Base-by-base conservation (phyloP, 164 flowering plant genomes). In the Macadamia tetraphylla region DNA sequence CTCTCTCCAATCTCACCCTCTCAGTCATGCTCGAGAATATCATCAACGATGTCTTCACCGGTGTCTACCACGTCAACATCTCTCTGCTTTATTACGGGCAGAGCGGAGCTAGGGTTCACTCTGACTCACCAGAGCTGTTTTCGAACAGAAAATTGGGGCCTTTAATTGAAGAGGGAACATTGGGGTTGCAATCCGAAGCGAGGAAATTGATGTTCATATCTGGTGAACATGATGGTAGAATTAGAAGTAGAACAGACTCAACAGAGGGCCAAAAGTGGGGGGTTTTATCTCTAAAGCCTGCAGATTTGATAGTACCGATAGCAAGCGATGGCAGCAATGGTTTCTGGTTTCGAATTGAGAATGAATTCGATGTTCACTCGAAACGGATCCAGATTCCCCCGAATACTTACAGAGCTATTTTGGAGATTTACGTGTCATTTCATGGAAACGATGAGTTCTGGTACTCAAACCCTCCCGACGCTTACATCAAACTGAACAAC, bases 371-470 rank as follows among this genome's bases (percentile, higher is more conserved):
- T 65, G 51, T 73, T 6, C 78, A 69, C 35, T 74, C 70, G 9
- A 84, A 79, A 69, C 70, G 57, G 4, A 29, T 93, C 48, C 67
- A 56, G 64, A 77, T 94, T 68, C 96, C 94, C 0, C 1, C 6
- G 0, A 89, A 94, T 64, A 79, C 90, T 8, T 63, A 57, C 18
- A 79, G 73, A 17, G 82, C 83, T 17, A 78, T 89, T 44, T 52
- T 91, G 51, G 97, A 94, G 52, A 51, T 91, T 62, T 91, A 83
- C 58, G 89, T 85, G 17, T 94, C 98, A 1, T 85, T 72, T 61
- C 97, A 91, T 68, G 91, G 87, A 6, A 73, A 87, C 72, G 98
- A 91, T 61, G 98, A 91, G 81, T 91, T 89, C 58, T 94, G 98
- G 98, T 94, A 89, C 79, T 83, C 90, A 6, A 94, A 94, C 61